Base-by-base conservation (phyloP, 202 grass and related monocot species). In the Zizania palustris region DNA sequence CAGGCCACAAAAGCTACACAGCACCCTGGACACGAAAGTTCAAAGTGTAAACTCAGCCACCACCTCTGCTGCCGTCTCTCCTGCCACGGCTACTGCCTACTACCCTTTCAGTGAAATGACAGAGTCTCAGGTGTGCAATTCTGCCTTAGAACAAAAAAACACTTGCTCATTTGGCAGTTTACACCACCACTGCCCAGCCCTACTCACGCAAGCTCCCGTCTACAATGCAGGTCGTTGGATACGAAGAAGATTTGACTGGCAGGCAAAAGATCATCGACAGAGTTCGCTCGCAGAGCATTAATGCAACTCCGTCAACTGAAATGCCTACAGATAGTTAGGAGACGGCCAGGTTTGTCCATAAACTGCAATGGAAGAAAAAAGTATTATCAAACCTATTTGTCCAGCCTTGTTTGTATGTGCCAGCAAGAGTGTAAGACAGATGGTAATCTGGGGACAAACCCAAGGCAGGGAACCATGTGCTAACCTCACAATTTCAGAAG, bases 241-340 rank as follows among this genome's bases (percentile, higher is more conserved):
- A 97, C 5, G 88, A 97, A 84, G 93, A 91, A 78, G 91, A 97
- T 90, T 67, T 91, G 60, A 87, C 88, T 0, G 93, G 93, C 67
- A 93, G 73, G 46, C 93, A 97, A 37, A 97, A 97, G 84, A 97
- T 97, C 81, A 97, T 97, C 3, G 88, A 97, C 36, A 93, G 91
- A 70, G 84, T 90, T 80, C 82, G 82, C 16, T 96, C 85, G 3
- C 89, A 89, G 85, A 91, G 82, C 79, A 78, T 74, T 45, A 84
- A 48, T 63, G 64, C 53, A 60, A 87, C 91, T 60, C 78, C 75
- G 36, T 67, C 76, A 43, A 73, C 66, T 66, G 79, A 86, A 76
- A 80, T 71, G 41, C 66, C 71, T 59, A 83, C 50, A 46, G 57
- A 1, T 67, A 45, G 4, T 46, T 37, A n/a, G 49, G 41, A 74